phyloP scores from a whole-genome alignment of 768 basidiomycete genomes.

The Antrodiella citrinella region DNA sequence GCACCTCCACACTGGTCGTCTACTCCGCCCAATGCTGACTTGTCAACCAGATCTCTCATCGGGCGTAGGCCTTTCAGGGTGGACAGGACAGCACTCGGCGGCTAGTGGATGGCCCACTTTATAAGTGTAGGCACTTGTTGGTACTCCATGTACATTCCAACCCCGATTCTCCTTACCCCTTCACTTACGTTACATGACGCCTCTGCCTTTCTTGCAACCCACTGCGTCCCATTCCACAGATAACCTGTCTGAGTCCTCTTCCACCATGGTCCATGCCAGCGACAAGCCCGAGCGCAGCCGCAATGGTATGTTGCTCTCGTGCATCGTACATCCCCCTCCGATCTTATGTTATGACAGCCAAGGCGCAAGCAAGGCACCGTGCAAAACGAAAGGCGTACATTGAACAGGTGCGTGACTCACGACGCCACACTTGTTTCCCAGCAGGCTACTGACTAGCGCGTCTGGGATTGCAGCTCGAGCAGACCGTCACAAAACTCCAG shows the following conservation, averaged over 20 bases:
- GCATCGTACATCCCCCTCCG: background rate
- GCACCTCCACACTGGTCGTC: background rate
- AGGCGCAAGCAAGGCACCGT: constrained; percentile 83
- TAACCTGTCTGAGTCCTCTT: background rate
- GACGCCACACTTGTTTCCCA: background rate
- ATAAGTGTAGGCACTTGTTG: constrained; percentile 7
- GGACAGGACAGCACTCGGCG: constrained; percentile 8
- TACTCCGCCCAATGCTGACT: background rate
- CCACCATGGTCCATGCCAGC: background rate
- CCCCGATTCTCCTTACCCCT: constrained; percentile 11
- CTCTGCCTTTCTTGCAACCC: constrained; percentile 6
- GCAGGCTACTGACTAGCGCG: background rate
- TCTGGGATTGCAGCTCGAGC: constrained; percentile 53
- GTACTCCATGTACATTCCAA: constrained; percentile 1
- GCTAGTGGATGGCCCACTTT: constrained; percentile 5
- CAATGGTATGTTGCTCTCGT: constrained; percentile 14
- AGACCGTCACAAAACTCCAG: constrained; percentile 80
- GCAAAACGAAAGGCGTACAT: constrained; percentile 93
- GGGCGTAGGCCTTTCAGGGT: constrained; percentile 5
- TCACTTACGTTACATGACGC: constrained; percentile 15
- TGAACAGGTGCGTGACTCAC: constrained; percentile 50
- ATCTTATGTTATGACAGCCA: constrained; percentile 33
- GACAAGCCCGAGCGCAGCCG: constrained; percentile 18
- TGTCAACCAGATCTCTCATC: constrained; percentile 9
- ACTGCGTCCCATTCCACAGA: background rate